Base-by-base conservation (phyloP, 2,329 filamentous ascomycete species). In the Aspergillus glaucus region DNA sequence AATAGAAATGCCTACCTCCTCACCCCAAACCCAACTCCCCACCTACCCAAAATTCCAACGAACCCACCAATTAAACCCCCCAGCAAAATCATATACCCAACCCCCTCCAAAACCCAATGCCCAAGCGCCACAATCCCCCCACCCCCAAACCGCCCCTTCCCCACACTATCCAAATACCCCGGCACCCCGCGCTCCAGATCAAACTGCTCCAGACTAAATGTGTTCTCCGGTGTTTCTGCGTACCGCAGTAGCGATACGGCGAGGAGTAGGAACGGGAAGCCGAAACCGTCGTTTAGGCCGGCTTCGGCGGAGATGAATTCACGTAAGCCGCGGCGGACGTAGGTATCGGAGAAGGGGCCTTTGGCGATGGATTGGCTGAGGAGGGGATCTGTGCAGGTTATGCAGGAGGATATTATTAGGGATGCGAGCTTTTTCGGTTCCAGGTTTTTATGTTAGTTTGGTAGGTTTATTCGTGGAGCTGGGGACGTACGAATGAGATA, bases 291-390 rank as follows among this genome's bases (percentile, higher is more conserved):
- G 52, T 84, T 84, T 2, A 76, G 75, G 6, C 81, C 81, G 3
- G 79, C 80, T 53, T 84, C 81, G 1, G 80, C 74, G 0, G 80
- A 82, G 17, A 84, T 83, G 49, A 84, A 78, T 53, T 84, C 79
- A 24, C 80, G 74, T 3, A 84, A 67, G 3, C 75, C 71, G 1
- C 79, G 74, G 8, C 76, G 70, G 2, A 84, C 80, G 50, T 76
- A 84, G 50, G 81, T 82, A 56, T 84, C 80, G 0, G 81, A 74
- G 54, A 85, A 83, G 0, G 79, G 77, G 0, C 80, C 80, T 59
- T 84, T 84, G 15, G 80, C 81, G 14, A 84, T 74, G 22, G 79
- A 79, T 55, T 83, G 80, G 0, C 79, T 82, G 4, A 84, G 67
- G n/a, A 84, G 72, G 0, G 80, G 80, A 51, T 84, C 81, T 0